Percentiles rank a stretch among this genome's conserved stretches.
Conservation (phyloP, 2,329 filamentous ascomycete species). For the Sclerotinia subarctica region DNA sequence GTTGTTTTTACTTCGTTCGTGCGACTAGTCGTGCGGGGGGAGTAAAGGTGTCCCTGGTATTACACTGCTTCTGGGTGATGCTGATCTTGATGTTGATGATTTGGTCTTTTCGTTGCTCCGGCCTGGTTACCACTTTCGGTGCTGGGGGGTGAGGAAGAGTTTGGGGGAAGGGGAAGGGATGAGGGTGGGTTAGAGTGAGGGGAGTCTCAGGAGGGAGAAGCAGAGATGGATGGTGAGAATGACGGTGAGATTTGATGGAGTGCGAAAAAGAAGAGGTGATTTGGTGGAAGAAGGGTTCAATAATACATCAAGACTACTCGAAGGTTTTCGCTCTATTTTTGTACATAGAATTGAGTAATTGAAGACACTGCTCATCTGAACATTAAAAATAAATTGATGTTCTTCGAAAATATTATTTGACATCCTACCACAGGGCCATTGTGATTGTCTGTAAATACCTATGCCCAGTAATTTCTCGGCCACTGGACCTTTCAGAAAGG, state of each 20-base stretch:
- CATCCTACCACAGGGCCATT: background rate
- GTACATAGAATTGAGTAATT: background rate
- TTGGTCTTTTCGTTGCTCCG: constrained; percentile 51
- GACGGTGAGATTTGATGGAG: background rate
- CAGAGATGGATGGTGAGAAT: no score
- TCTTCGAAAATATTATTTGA: background rate
- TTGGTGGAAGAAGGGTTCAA: background rate
- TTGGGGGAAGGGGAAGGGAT: background rate
- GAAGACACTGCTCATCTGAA: background rate
- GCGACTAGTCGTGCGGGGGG: constrained; percentile 43
- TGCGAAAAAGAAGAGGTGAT: background rate
- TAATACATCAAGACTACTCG: background rate
- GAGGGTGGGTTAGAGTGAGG: no score
- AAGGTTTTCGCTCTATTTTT: no score
- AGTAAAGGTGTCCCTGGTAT: constrained; percentile 69
- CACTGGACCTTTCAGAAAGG: background rate
- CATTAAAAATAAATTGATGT: background rate
- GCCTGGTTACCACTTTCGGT: constrained; percentile 41
- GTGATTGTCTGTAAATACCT: background rate
- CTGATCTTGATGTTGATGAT: constrained; percentile 33
- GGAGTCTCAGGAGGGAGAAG: background rate
- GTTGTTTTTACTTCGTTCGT: background rate
- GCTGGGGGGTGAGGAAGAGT: constrained; percentile 55
- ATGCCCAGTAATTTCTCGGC: background rate
- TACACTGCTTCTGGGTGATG: constrained; percentile 71